Evolutionary conservation across 106 monocot genomes (phyloP).

Genomic region (Agapanthus africanus): DNA sequence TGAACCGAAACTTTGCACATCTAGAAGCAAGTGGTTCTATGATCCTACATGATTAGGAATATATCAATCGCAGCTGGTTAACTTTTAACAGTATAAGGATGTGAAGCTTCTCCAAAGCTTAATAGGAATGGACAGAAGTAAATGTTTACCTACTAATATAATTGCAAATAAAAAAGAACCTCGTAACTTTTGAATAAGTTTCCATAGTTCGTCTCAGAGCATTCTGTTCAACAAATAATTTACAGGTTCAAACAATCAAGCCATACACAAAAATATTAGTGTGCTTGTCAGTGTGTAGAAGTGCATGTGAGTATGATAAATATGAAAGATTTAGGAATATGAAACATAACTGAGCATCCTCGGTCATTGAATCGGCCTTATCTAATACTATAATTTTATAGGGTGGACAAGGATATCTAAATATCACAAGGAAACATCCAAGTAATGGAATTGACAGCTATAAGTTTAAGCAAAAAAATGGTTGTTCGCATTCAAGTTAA

Average conservation of each 20-base stretch:
- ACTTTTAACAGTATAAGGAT: background rate
- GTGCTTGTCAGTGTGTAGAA: background rate
- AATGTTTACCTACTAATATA: conserved; percentile 82
- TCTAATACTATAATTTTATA: conserved; percentile 95
- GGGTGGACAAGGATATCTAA: conserved; percentile 84
- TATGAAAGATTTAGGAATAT: background rate
- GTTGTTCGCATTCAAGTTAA: background rate
- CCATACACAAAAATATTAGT: background rate
- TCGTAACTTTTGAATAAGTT: conserved; percentile 91
- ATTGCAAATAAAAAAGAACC: conserved; percentile 97
- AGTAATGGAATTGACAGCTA: background rate
- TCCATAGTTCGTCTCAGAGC: conserved; percentile 96
- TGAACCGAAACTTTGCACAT: conserved; percentile 99
- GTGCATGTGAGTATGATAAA: background rate
- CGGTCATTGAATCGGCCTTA: conserved; percentile 99
- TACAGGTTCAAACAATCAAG: background rate
- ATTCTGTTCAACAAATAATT: conserved; percentile 54
- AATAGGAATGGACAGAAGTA: background rate
- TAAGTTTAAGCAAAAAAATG: background rate
- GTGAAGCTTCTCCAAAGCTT: background rate
- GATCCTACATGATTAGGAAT: conserved; percentile 45
- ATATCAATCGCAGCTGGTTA: background rate
- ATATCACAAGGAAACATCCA: conserved; percentile 9
- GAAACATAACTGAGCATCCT: conserved; percentile 82
- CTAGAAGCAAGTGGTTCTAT: conserved; percentile 98